phyloP scores from a whole-genome alignment of 108 stramenopile species.

The Nitzschia sp. region DNA sequence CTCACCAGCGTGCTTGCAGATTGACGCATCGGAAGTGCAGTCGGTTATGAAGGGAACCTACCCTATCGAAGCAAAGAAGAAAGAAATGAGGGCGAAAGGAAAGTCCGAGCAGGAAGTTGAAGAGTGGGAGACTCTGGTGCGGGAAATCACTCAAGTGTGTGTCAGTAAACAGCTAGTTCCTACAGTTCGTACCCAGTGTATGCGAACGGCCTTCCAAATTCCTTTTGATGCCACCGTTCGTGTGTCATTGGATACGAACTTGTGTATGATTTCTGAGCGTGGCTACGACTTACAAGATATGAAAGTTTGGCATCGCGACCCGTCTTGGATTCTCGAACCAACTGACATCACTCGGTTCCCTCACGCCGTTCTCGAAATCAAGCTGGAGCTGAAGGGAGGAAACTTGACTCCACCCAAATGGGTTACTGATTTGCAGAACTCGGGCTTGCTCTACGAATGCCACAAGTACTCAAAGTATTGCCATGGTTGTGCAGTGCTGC shows the following conservation, averaged over 20 bases:
- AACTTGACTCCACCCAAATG: constrained; percentile 85
- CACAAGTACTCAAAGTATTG: constrained; percentile 94
- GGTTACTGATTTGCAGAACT: constrained; percentile 91
- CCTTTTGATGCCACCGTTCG: constrained; percentile 96
- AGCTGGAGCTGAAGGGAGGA: constrained; percentile 90
- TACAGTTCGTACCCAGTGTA: constrained; percentile 95
- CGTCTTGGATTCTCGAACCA: constrained; percentile 62
- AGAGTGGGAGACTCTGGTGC: constrained; percentile 88
- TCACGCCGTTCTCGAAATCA: constrained; percentile 95
- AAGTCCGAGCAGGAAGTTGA: constrained; percentile 81
- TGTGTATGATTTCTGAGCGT: constrained; percentile 96
- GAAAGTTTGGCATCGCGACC: constrained; percentile 93
- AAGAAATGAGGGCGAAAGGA: constrained; percentile 81
- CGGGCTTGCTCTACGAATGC: constrained; percentile 88
- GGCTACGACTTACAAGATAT: constrained; percentile 87
- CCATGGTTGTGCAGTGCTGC: constrained; percentile 84
- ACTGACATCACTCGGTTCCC: constrained; percentile 96
- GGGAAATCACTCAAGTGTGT: constrained; percentile 88
- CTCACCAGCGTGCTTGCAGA: constrained; percentile 32
- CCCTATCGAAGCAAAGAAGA: constrained; percentile 80
- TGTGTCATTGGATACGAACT: constrained; percentile 94
- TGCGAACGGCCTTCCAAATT: constrained; percentile 97
- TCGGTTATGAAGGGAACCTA: constrained; percentile 79
- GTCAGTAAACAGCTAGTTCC: constrained; percentile 93
- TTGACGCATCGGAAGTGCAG: constrained; percentile 81